These are phyloP conservation scores for Neospora caninum DNA, from an alignment of 169 alveolate species.

Conservation along the genomic window DNA sequence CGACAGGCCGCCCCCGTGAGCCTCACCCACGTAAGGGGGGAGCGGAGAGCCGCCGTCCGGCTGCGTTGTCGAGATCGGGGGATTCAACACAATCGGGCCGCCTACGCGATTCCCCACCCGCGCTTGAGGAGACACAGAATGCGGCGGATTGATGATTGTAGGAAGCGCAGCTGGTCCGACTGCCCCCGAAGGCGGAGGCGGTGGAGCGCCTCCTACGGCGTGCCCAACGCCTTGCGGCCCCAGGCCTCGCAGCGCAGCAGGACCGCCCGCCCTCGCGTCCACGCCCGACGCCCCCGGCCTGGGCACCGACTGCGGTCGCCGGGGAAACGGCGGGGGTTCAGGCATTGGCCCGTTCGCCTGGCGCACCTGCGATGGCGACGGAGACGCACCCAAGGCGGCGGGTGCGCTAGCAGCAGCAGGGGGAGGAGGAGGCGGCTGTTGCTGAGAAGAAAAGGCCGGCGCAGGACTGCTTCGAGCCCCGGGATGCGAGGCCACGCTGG, in stretches of 20 bases:
- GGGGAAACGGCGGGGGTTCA: not conserved
- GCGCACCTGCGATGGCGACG: not conserved
- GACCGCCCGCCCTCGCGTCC: not conserved
- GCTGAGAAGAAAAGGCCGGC: not conserved
- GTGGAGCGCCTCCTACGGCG: not conserved
- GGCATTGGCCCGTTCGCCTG: not conserved
- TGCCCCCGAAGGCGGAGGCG: slow-evolving; percentile 1
- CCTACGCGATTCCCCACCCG: not conserved
- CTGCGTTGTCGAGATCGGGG: not conserved
- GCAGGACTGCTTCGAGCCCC: not conserved
- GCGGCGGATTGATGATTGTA: not conserved
- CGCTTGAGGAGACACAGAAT: not conserved
- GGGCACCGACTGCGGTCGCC: not conserved
- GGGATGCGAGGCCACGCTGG: not conserved
- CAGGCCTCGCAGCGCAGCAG: not conserved
- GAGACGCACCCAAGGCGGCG: not conserved
- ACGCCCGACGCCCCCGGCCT: not conserved
- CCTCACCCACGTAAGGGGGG: not conserved
- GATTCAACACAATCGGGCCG: not conserved
- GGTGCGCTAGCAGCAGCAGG: not conserved
- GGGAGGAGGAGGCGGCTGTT: not conserved
- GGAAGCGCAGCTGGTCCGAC: not conserved
- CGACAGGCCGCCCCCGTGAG: not conserved
- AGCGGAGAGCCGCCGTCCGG: not conserved
- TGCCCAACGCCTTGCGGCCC: not conserved